Evolutionary conservation across 2,329 filamentous ascomycete species (phyloP).

Genomic region (Penicillium sp.): DNA sequence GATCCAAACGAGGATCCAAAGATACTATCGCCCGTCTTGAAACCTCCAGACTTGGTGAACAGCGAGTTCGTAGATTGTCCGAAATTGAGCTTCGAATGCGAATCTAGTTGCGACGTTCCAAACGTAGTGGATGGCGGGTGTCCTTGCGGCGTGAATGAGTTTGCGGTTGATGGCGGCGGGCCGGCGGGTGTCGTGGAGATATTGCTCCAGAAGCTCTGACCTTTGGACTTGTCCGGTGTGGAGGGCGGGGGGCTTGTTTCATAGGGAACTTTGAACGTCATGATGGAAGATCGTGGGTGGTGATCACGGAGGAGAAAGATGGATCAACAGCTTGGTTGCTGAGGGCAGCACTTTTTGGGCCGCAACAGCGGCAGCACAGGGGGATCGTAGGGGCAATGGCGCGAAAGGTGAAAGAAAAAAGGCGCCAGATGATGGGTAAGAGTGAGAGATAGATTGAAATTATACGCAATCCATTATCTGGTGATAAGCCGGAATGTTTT

Average conservation of each 20-base stretch:
- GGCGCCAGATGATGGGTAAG: not conserved
- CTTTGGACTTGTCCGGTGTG: slow-evolving; percentile 39
- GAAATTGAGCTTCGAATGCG: slow-evolving; percentile 30
- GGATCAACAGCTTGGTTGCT: slow-evolving; percentile 7
- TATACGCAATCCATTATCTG: slow-evolving; percentile 8
- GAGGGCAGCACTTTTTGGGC: slow-evolving; percentile 19
- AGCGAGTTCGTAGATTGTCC: slow-evolving; percentile 40
- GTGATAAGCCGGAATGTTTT: not conserved
- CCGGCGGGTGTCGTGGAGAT: slow-evolving; percentile 61
- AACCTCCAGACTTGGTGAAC: slow-evolving; percentile 39
- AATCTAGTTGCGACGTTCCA: slow-evolving; percentile 52
- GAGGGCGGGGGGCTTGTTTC: slow-evolving; percentile 41
- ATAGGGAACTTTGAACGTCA: slow-evolving; percentile 40
- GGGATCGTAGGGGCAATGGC: not conserved
- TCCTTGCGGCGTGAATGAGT: slow-evolving; percentile 60
- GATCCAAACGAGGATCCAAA: slow-evolving; percentile 41
- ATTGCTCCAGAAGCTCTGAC: slow-evolving; percentile 39
- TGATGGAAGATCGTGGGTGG: slow-evolving; percentile 10
- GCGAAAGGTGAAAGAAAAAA: not conserved
- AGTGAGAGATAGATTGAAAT: not conserved
- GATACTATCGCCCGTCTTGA: slow-evolving; percentile 39
- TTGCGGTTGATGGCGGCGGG: slow-evolving; percentile 53
- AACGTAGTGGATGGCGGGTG: slow-evolving; percentile 55
- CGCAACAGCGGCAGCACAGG: slow-evolving; percentile 19
- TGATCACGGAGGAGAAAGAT: slow-evolving; percentile 5